Evolutionary conservation across 169 alveolate species (phyloP), one percentile per base, ranked within the genome.

Genomic region (Eimeria tenella): DNA sequence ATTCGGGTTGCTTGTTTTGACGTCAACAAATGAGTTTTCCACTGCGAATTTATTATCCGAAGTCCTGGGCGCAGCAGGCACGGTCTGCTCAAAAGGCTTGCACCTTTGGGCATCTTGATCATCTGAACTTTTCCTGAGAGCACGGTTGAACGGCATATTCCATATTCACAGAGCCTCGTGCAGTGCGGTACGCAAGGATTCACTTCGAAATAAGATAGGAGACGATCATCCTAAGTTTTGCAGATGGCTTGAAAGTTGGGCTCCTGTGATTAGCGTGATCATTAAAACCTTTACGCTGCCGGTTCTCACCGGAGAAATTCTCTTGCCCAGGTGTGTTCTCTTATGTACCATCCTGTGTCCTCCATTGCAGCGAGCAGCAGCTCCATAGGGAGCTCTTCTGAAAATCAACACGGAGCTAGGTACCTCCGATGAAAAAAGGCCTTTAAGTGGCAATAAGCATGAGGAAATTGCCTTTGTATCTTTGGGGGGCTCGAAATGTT

Each of bases 311-410:
- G 19, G 62, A 31, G 42, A 25, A 75, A 4, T 15, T 83, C 9
- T 0, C 77, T 7, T 19, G 90, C 5, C 90, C 90, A 83, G 11
- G 25, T 3, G 60, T 25, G 3, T 15, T 83, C 90, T 25, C 58
- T 83, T 21, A 56, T 10, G 50, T 83, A 83, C 90, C 90, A 83
- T 15, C 90, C 90, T 17, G 90, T 58, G 21, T 83, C 90, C n/a
- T 83, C 90, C 58, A 83, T 25, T 56, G 90, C 90, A 8, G 77
- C 90, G 17, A 83, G 90, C 60, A 58, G 31, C 60, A 83, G n/a
- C 15, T 83, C 90, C 75, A 42, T 60, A 25, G 56, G 21, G 50
- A 25, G 65, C 11, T 31, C 52, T 31, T 60, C 90, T 83, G 90
- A 50, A 5, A 60, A 11, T 23, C 25, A 31, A 42, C 79, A 83